Conservation (phyloP, 106 monocot genomes). For the Acorus gramineus region DNA sequence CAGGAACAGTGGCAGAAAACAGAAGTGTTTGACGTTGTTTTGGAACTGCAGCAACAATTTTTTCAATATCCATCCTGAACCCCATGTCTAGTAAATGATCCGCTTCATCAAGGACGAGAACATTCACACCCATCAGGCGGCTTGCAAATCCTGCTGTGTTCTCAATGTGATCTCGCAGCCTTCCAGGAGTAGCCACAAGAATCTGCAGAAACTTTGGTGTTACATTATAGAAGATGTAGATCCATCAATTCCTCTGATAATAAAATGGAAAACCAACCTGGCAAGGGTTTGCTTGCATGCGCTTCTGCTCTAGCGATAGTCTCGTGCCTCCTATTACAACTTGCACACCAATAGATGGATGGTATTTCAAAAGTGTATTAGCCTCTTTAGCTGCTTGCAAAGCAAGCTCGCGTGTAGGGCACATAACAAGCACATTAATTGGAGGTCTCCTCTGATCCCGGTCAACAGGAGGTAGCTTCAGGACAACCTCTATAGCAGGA, state of each 20-base stretch:
- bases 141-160: slow-evolving; percentile 76
- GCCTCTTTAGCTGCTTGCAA: slow-evolving; percentile 87
- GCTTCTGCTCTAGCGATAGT: slow-evolving; percentile 76
- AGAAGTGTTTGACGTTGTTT: slow-evolving; percentile 78
- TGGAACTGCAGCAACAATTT: slow-evolving; percentile 63
- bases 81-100: slow-evolving; percentile 84
- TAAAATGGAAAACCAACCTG: slow-evolving; percentile 36
- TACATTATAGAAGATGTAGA: background rate
- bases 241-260: background rate
- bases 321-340: slow-evolving; percentile 90
- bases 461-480: slow-evolving; percentile 54
- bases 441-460: slow-evolving; percentile 74
- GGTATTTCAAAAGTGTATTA: slow-evolving; percentile 56
- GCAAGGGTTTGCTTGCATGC: slow-evolving; percentile 84
- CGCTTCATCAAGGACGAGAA: slow-evolving; percentile 83
- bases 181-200: slow-evolving; percentile 95
- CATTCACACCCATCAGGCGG: slow-evolving; percentile 59
- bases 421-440: slow-evolving; percentile 80
- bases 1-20: slow-evolving; percentile 80
- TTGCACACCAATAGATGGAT: slow-evolving; percentile 79
- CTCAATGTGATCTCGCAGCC: slow-evolving; percentile 91
- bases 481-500: slow-evolving; percentile 82
- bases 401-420: slow-evolving; percentile 95
- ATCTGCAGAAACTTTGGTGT: slow-evolving; percentile 27
- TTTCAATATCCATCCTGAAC: slow-evolving; percentile 73